Evolutionary conservation across 306 rosid genomes (phyloP), one percentile per base, ranked within the genome.

Genomic region (Heteromeles arbutifolia): DNA sequence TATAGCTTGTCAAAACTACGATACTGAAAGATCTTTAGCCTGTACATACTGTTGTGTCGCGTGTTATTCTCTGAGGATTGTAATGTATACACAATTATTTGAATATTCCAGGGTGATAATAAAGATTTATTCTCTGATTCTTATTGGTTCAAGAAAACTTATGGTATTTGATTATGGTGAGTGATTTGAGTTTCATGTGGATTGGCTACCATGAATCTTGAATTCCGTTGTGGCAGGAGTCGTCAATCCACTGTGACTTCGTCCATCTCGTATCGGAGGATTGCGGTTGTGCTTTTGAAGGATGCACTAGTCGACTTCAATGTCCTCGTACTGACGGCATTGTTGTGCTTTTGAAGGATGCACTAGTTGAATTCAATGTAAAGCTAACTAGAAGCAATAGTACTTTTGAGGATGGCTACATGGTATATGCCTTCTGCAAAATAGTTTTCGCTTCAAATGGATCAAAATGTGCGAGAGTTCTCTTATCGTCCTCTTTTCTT

Each of bases 21-120:
- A 73, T 31, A 53, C 64, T 67, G 72, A 34, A 39, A 28, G 43
- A 50, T 74, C 59, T 50, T 81, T 34, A n/a, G 66, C 81, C 9
- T 64, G 66, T 83, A 48, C 31, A 77, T 71, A 75, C 64, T 74
- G 44, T 62, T 76, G 83, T 80, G 25, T 54, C 48, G 50, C 67
- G 31, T 57, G 44, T 53, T 62, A 39, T 72, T 61, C 13, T 81
- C 67, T 77, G 19, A 37, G 4, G 53, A 31, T 59, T 44, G 32
- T 59, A 73, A 62, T 74, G 59, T 52, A 12, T 69, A 64, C 57
- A 63, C 83, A 72, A 53, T 74, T 56, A 24, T 56, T 70, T 70
- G 56, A 63, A 59, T 34, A 12, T 43, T 45, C 22, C 58, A 6
- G 11, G 32, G 24, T 61, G 21, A 65, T 53, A 65, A 53, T 9